These are phyloP conservation scores for Brettanomyces sp. DNA, from an alignment of 805 yeast genomes.

Conservation along the genomic window DNA sequence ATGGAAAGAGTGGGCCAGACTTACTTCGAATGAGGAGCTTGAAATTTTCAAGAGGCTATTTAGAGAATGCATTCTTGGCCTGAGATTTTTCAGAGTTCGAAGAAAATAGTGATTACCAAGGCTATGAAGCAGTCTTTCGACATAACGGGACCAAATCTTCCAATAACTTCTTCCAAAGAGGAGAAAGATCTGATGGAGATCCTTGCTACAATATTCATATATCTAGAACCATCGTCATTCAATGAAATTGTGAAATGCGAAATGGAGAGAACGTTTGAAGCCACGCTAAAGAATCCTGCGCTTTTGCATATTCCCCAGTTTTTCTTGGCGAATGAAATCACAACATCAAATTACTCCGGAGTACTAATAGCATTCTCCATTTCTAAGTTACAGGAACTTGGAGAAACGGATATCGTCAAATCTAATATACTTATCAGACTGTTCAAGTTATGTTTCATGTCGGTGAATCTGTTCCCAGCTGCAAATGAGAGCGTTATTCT, in stretches of 20 bases:
- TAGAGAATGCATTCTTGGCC: conserved; percentile 75
- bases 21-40: conserved; percentile 78
- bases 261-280: conserved; percentile 64
- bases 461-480: conserved; percentile 83
- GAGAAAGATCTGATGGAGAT: conserved; percentile 95
- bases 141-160: conserved; percentile 70
- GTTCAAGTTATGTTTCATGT: conserved; percentile 91
- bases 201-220: conserved; percentile 86
- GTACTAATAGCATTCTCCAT: conserved; percentile 69
- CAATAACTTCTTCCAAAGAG: conserved; percentile 82
- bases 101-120: conserved; percentile 32
- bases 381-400: conserved; percentile 65
- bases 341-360: conserved; percentile 87
- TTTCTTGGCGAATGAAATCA: conserved; percentile 87
- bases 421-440: conserved; percentile 76
- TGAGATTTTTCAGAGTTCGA: conserved; percentile 55
- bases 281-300: conserved; percentile 77
- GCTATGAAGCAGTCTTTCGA: conserved; percentile 38
- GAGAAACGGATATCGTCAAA: conserved; percentile 66
- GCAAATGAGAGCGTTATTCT: conserved; percentile 80
- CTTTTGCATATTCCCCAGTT: conserved; percentile 87
- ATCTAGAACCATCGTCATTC: conserved; percentile 90
- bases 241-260: conserved; percentile 84
- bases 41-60: conserved; percentile 66
- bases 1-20: conserved; percentile 83